phyloP scores from a whole-genome alignment of 1,284 basidiomycete genomes.

The Fistulinella cinereoalba region DNA sequence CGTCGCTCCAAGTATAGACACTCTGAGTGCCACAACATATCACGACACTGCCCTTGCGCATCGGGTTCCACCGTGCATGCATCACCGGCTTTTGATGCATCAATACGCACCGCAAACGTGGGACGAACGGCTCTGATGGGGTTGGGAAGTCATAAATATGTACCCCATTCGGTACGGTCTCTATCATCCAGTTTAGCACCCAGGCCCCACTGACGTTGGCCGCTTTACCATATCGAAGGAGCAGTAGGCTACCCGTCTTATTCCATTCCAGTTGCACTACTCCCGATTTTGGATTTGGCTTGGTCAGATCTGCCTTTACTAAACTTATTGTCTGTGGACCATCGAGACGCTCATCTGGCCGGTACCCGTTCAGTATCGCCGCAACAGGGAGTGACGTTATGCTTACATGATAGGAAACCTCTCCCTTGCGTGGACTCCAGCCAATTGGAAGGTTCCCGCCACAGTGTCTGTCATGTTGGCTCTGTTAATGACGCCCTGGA shows the following conservation, averaged over 20 bases:
- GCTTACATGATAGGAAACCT: constrained; percentile 76
- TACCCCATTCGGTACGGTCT: constrained; percentile 56
- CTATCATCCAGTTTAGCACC: constrained; percentile 35
- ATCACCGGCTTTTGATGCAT: constrained; percentile 59
- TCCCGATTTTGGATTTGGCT: constrained; percentile 62
- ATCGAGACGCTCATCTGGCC: constrained; percentile 63
- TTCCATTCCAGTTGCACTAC: constrained; percentile 76
- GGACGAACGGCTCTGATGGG: constrained; percentile 49
- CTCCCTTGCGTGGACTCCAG: constrained; percentile 72
- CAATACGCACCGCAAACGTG: constrained; percentile 62
- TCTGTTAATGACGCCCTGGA: too few species aligned
- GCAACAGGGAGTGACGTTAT: not conserved
- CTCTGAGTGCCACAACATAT: constrained; percentile 68
- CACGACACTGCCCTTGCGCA: constrained; percentile 62
- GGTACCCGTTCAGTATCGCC: constrained; percentile 3
- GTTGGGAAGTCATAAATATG: constrained; percentile 65
- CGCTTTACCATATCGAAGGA: constrained; percentile 62
- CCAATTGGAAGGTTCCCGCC: constrained; percentile 82
- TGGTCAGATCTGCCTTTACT: constrained; percentile 51
- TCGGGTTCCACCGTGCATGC: constrained; percentile 74
- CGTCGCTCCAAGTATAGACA: constrained; percentile 79
- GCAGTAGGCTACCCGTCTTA: constrained; percentile 64
- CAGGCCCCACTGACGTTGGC: too few species aligned
- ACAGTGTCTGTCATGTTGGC: constrained; percentile 52
- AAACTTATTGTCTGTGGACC: constrained; percentile 52